phyloP scores from a whole-genome alignment of 306 rosid genomes.

The Alnus glutinosa region DNA sequence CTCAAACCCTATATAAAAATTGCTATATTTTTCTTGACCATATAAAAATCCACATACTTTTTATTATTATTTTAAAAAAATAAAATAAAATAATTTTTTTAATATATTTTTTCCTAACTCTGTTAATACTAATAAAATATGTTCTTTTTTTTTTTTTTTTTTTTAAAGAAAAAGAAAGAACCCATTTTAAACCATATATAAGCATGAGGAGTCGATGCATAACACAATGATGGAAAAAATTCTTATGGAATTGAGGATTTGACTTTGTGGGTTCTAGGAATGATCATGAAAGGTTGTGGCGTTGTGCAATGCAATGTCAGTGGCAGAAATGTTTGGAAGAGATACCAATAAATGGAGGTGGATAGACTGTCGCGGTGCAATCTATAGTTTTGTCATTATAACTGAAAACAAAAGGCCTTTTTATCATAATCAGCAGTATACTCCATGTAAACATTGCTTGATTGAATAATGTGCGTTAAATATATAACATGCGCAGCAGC shows the following conservation, averaged over 20 bases:
- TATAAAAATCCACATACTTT: too few species aligned
- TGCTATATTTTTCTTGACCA: too few species aligned
- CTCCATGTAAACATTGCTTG: background rate
- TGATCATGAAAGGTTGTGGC: background rate
- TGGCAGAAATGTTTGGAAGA: background rate
- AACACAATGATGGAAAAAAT: too few species aligned
- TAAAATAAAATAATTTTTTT: too few species aligned
- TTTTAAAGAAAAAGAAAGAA: too few species aligned
- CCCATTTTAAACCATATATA: too few species aligned
- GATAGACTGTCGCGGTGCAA: background rate
- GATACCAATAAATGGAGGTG: background rate
- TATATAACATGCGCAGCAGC: background rate
- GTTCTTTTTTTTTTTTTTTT: too few species aligned
- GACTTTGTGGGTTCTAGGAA: background rate
- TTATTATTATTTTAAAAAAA: too few species aligned
- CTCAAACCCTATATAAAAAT: too few species aligned
- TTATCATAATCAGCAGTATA: background rate
- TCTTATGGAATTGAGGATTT: background rate
- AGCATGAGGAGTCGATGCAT: too few species aligned
- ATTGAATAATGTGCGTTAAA: background rate
- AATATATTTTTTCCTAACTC: too few species aligned
- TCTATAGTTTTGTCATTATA: background rate
- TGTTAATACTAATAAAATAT: too few species aligned
- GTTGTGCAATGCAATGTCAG: background rate
- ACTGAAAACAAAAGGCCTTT: background rate